Base-by-base conservation (phyloP, 495 filamentous ascomycete genomes). In the Talaromyces proteolyticus region DNA sequence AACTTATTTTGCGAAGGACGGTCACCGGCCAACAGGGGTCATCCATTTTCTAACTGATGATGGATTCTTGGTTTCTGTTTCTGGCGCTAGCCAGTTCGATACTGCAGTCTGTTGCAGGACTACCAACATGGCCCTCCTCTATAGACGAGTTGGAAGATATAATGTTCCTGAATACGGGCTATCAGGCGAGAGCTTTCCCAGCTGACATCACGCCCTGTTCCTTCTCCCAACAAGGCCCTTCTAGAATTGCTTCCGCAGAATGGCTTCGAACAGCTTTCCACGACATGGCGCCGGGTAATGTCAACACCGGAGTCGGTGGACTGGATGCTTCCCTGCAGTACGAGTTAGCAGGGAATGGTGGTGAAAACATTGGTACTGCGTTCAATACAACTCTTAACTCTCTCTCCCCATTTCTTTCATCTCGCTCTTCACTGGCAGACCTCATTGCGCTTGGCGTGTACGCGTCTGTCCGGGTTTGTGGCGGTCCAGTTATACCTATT, bases 71-170 rank as follows among this genome's bases (percentile, higher is more conserved):
- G 44, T n/a, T 47, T 16, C 44, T 47, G 17, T 47, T 47, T 19
- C 19, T 47, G 26, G 23, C 44, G 16, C 25, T 29, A 20, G 29
- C 44, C 19, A 19, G 44, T 11, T 47, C 29, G 29, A 37, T 47
- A 24, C 44, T 36, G 26, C 10, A 18, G 24, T 37, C 25, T 36
- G 44, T 14, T 23, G 20, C 17, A 34, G 44, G 44, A 18, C 19
- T 47, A 51, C 77, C 77, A 29, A 84, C 79, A 62, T 84, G 80
- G 80, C 80, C 80, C 4, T 68, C 76, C 6, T 58, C 69, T 0
- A 74, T 72, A 4, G 80, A 84, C 54, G 79, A 84, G 62, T 65
- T 84, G 56, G 79, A 84, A 60, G 79, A 82, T 62, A 77, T 84
- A 49, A 73, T 82, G 65, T 78, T 75, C 54, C 72, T 81, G 52